phyloP scores from a whole-genome alignment of 306 rosid genomes.

The Parietaria judaica region DNA sequence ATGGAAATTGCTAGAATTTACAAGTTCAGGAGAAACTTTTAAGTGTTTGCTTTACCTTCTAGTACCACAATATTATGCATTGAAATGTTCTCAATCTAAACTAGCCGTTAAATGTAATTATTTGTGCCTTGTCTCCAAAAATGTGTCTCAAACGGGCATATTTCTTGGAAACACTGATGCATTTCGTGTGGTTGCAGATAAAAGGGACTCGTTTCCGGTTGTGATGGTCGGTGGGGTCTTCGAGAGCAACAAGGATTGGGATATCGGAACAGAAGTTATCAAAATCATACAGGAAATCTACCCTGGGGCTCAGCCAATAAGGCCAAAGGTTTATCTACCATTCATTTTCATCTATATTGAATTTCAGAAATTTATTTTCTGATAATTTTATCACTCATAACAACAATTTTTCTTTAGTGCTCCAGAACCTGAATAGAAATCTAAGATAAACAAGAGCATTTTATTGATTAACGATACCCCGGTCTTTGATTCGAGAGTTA shows the following conservation, averaged over 20 bases:
- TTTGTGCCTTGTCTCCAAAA: neutral
- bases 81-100: neutral
- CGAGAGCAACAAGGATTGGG: constrained; percentile 64
- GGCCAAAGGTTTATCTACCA: constrained; percentile 54
- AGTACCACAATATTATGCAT: neutral
- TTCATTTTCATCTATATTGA: neutral
- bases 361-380: neutral
- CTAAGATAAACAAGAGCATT: too few species aligned
- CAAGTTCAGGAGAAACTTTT: neutral
- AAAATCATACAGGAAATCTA: constrained; percentile 38
- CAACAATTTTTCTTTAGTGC: too few species aligned
- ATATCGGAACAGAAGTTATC: constrained; percentile 69
- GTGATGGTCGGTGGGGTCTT: constrained; percentile 96
- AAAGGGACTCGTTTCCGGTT: constrained; percentile 49
- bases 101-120: neutral
- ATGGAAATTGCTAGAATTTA: too few species aligned
- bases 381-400: too few species aligned
- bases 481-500: too few species aligned
- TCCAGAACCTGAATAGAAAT: too few species aligned
- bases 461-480: too few species aligned
- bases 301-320: constrained; percentile 47
- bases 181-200: constrained; percentile 44
- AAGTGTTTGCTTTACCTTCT: neutral
- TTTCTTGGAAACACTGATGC: neutral
- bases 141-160: neutral